Conservation (phyloP, 768 basidiomycete genomes). For the Chalciporus piperatus region DNA sequence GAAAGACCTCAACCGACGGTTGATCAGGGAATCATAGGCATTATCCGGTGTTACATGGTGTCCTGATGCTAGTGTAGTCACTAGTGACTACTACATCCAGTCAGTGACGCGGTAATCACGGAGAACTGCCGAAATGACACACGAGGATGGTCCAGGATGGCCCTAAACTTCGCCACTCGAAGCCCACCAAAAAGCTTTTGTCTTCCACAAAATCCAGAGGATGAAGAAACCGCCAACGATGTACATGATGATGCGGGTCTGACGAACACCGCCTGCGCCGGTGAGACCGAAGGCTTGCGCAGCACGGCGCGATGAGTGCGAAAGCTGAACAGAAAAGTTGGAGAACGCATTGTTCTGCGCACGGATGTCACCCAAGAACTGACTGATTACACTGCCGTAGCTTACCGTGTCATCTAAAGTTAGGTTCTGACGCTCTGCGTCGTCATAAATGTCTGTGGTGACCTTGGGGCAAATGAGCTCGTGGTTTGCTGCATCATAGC, state of each 20-base stretch:
- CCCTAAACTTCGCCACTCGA: constrained; percentile 17
- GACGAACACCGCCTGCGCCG: constrained; percentile 61
- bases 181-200: constrained; percentile 48
- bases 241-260: constrained; percentile 64
- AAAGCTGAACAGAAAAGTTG: constrained; percentile 58
- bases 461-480: constrained; percentile 43
- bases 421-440: constrained; percentile 79
- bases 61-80: not conserved
- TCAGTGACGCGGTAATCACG: not conserved
- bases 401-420: constrained; percentile 75
- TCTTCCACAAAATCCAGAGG: constrained; percentile 55
- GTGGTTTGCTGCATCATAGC: not conserved
- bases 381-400: not conserved
- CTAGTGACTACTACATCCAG: not conserved
- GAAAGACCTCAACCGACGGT: not conserved
- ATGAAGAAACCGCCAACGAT: constrained; percentile 53
- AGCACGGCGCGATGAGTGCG: constrained; percentile 66
- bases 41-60: constrained; percentile 5
- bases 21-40: not conserved
- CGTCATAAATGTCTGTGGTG: constrained; percentile 84
- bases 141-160: constrained; percentile 4
- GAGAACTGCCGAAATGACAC: constrained; percentile 4
- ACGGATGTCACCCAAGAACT: not conserved
- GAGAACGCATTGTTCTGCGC: constrained; percentile 63
- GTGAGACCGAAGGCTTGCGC: constrained; percentile 69